A percentile compares a stretch with the other conserved stretches of the same genome.
Evolutionary conservation across 2,329 filamentous ascomycete species (phyloP).

Genomic region (Nemania abortiva): DNA sequence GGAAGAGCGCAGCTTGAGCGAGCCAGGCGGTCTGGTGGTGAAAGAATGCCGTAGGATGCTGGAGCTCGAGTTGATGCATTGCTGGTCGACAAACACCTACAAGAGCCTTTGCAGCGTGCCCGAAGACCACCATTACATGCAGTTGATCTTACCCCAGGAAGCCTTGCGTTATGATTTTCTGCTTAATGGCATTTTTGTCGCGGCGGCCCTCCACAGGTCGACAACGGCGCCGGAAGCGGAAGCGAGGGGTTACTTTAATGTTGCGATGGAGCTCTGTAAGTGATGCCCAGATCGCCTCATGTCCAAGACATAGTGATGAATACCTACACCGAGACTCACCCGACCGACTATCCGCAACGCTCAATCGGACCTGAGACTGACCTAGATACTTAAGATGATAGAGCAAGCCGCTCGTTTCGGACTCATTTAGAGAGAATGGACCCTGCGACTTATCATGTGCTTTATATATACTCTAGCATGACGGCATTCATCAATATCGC

Average conservation of each 20-base stretch:
- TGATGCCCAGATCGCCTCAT: background rate
- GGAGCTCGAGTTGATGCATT: constrained; percentile 65
- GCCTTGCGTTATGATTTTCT: constrained; percentile 56
- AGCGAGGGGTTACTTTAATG: constrained; percentile 46
- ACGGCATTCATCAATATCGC: constrained; percentile 48
- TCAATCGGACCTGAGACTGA: constrained; percentile 19
- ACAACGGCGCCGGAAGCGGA: constrained; percentile 38
- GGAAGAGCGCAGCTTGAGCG: constrained; percentile 22
- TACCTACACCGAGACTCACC: background rate
- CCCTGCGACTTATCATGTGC: constrained; percentile 46
- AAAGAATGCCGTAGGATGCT: constrained; percentile 47
- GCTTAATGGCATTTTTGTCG: constrained; percentile 54
- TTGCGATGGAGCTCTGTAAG: constrained; percentile 52
- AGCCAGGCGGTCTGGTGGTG: constrained; percentile 28
- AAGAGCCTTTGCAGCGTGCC: constrained; percentile 55
- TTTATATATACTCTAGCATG: constrained; percentile 52
- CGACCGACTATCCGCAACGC: background rate
- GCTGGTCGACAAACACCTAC: constrained; percentile 62
- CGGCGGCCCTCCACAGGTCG: constrained; percentile 53
- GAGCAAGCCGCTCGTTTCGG: constrained; percentile 51
- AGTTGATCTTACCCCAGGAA: constrained; percentile 51
- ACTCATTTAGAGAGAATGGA: constrained; percentile 48
- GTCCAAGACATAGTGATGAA: background rate
- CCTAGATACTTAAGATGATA: constrained; percentile 42
- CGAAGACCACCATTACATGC: constrained; percentile 53